A percentile compares a stretch with the other conserved stretches of the same genome.
Evolutionary conservation across 129 eudicot species (phyloP).

Genomic region (Chrysanthemum makinoi): DNA sequence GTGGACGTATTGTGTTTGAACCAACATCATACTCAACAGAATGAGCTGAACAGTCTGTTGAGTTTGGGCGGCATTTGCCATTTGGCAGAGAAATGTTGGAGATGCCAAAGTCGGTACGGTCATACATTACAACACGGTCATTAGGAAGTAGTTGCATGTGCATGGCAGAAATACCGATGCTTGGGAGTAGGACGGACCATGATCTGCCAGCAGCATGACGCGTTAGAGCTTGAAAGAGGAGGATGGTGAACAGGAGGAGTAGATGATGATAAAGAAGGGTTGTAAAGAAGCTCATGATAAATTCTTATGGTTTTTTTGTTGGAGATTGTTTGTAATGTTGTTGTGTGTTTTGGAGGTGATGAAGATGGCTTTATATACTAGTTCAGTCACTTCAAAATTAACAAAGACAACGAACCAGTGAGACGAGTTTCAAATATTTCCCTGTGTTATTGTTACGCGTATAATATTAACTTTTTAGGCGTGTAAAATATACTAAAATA

Average conservation of each 20-base stretch:
- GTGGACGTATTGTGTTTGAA: constrained; percentile 49
- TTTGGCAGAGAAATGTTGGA: constrained; percentile 56
- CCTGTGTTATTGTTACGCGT: too few species aligned
- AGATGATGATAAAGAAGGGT: constrained; percentile 8
- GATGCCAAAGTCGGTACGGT: constrained; percentile 63
- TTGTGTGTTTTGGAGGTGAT: constrained; percentile 12
- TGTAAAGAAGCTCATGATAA: too few species aligned
- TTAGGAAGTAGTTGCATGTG: constrained; percentile 70
- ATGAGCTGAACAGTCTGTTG: constrained; percentile 66
- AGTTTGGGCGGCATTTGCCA: constrained; percentile 45
- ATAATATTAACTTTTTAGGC: too few species aligned
- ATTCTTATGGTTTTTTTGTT: too few species aligned
- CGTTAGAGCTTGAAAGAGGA: constrained; percentile 16
- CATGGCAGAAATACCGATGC: constrained; percentile 67
- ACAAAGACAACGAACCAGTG: too few species aligned
- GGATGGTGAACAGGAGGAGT: constrained; percentile 13
- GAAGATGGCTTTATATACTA: constrained; percentile 2
- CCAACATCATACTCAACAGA: constrained; percentile 58
- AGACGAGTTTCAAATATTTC: too few species aligned
- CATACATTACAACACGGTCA: constrained; percentile 59
- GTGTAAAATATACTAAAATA: too few species aligned
- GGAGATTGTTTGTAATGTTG: too few species aligned
- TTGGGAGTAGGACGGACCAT: constrained; percentile 49
- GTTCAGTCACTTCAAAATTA: background rate
- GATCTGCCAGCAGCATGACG: constrained; percentile 33